phyloP scores from a whole-genome alignment of 2,329 filamentous ascomycete species.

The Kalaharituber pfeilii region DNA sequence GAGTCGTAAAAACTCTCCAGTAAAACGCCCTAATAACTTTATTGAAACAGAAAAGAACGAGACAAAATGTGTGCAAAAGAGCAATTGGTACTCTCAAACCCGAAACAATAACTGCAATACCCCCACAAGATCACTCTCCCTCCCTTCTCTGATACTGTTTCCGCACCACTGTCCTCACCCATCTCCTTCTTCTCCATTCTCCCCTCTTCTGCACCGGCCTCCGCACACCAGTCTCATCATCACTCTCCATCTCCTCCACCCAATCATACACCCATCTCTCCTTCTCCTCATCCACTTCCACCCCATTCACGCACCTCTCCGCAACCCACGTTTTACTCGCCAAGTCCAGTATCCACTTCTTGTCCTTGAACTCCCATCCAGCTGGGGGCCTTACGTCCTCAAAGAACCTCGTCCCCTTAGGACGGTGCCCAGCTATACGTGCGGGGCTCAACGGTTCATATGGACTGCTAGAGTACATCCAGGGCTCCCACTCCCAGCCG shows the following conservation, averaged over 20 bases:
- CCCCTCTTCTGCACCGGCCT: conserved; percentile 31
- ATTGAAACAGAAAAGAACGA: too few species aligned
- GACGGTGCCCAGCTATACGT: conserved; percentile 58
- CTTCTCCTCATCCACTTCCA: conserved; percentile 81
- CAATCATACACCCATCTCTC: conserved; percentile 79
- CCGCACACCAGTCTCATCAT: conserved; percentile 27
- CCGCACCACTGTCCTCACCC: conserved; percentile 27
- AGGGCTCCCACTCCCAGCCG: conserved; percentile 66
- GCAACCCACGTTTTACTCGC: conserved; percentile 93
- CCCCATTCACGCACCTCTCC: conserved; percentile 85
- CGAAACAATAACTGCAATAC: too few species aligned
- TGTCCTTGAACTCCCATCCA: conserved; percentile 90
- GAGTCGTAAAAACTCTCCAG: too few species aligned
- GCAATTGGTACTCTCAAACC: too few species aligned
- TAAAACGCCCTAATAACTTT: too few species aligned
- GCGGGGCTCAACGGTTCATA: conserved; percentile 69
- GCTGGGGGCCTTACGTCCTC: conserved; percentile 70
- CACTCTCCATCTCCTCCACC: conserved; percentile 46
- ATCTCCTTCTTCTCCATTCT: conserved; percentile 60
- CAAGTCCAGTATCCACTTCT: conserved; percentile 90
- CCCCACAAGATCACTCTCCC: too few species aligned
- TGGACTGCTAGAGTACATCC: conserved; percentile 71
- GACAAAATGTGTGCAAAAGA: too few species aligned
- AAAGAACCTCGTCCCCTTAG: conserved; percentile 77
- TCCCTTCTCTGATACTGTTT: conserved; percentile 4